phyloP scores from a whole-genome alignment of 345 rosid species.

The Pistacia atlantica region DNA sequence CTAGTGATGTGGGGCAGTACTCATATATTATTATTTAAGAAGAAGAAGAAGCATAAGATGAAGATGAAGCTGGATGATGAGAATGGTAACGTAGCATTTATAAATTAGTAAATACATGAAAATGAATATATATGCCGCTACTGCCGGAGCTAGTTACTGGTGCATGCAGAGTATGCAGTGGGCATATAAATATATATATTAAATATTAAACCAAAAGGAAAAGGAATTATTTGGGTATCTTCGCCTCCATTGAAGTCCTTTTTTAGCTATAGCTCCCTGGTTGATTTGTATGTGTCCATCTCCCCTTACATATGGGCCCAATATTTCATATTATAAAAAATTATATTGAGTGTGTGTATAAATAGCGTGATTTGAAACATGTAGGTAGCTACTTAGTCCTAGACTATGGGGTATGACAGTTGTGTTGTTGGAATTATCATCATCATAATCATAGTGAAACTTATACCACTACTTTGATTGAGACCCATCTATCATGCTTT shows the following conservation, averaged over 20 bases:
- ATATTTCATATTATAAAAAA: too few relatives aligned
- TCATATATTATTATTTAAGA: too few relatives aligned
- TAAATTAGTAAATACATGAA: too few relatives aligned
- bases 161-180: background rate
- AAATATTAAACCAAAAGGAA: constrained; percentile 13
- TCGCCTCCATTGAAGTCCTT: constrained; percentile 24
- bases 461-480: constrained; percentile 45
- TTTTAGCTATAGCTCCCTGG: constrained; percentile 33
- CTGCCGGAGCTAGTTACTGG: background rate
- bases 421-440: constrained; percentile 50
- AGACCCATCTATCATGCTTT: constrained; percentile 33
- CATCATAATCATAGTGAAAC: constrained; percentile 37
- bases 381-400: constrained; percentile 28
- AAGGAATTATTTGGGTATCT: constrained; percentile 38
- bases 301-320: constrained; percentile 46
- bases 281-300: constrained; percentile 43
- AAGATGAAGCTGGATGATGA: constrained; percentile 7
- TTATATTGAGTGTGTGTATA: too few relatives aligned
- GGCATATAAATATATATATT: background rate
- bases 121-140: background rate
- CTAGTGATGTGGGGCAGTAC: constrained; percentile 23
- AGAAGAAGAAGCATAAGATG: background rate
- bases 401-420: constrained; percentile 54
- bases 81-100: background rate
- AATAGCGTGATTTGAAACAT: background rate